Conservation (phyloP, 768 basidiomycete genomes). For the Galerina sulciceps region DNA sequence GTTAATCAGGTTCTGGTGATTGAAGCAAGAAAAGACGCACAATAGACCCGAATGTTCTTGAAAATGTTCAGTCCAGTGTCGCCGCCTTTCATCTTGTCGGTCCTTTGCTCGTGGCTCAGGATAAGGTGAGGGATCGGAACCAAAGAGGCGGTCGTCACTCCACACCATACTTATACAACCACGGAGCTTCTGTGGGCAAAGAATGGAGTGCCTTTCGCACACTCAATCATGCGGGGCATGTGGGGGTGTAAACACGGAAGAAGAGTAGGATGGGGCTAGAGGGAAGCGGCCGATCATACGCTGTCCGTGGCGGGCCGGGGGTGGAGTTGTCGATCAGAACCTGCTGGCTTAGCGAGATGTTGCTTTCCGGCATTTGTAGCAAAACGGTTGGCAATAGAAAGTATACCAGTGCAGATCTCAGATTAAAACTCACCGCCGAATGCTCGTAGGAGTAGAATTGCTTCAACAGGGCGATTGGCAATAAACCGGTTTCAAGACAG, state of each 20-base stretch:
- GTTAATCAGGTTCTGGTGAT: background rate
- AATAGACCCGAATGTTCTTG: constrained; percentile 71
- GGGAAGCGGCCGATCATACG: constrained; percentile 2
- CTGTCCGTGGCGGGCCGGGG: constrained; percentile 8
- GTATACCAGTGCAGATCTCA: too few species aligned
- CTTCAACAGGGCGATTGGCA: too few species aligned
- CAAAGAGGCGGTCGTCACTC: background rate
- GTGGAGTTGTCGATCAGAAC: background rate
- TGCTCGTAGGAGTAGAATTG: too few species aligned
- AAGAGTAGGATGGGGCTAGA: constrained; percentile 8
- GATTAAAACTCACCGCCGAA: too few species aligned
- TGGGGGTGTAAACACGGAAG: constrained; percentile 13
- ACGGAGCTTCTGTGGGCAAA: constrained; percentile 5
- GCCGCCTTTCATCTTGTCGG: background rate
- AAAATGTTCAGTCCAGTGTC: constrained; percentile 25
- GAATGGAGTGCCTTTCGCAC: constrained; percentile 6
- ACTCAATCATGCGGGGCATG: constrained; percentile 11
- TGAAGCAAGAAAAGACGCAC: background rate
- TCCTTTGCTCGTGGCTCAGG: background rate
- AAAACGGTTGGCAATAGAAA: too few species aligned
- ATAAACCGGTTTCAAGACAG: too few species aligned
- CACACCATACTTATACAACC: constrained; percentile 12
- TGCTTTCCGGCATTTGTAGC: too few species aligned
- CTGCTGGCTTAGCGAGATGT: too few species aligned
- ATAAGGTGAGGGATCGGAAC: constrained; percentile 9